Conservation (phyloP, 192 early-diverging fungal species). For the Helicostylum pulchrum region DNA sequence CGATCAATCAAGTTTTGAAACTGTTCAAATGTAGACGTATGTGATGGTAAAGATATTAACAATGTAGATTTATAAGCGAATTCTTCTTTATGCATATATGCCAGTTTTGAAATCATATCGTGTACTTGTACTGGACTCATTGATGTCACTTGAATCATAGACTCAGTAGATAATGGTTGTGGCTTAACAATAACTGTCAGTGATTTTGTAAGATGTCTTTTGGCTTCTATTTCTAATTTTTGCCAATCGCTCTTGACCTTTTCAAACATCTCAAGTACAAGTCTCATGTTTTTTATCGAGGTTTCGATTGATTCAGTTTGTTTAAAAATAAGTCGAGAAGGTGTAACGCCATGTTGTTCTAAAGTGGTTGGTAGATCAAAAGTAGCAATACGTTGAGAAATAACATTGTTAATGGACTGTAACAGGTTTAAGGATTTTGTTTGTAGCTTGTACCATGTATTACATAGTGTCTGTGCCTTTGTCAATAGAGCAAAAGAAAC, state of each 20-base stretch:
- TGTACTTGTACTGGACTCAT: conserved; percentile 12
- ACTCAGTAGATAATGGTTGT: conserved; percentile 16
- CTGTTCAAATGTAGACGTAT: neutral
- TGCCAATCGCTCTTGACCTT: conserved; percentile 1
- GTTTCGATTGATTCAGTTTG: conserved; percentile 8
- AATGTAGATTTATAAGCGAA: conserved; percentile 14
- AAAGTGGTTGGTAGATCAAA: neutral
- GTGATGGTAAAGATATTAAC: neutral
- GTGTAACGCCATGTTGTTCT: neutral
- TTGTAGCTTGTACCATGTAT: conserved; percentile 4
- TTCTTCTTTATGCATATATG: conserved; percentile 10
- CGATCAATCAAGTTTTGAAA: conserved; percentile 1
- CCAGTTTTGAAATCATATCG: conserved; percentile 10
- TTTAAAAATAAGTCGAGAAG: conserved; percentile 7
- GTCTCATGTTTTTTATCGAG: neutral
- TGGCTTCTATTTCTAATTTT: neutral
- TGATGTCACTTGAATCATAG: conserved; percentile 20
- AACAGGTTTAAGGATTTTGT: neutral
- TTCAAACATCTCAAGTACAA: neutral
- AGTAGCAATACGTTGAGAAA: conserved; percentile 12
- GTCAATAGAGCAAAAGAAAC: neutral
- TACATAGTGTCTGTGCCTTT: conserved; percentile 5
- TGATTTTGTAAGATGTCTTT: neutral
- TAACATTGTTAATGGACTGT: conserved; percentile 4
- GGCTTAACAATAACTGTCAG: neutral